A percentile compares a stretch with the other conserved stretches of the same genome.
Evolutionary conservation across 108 stramenopile species (phyloP).

Genomic region (Mediolabrus comicus): DNA sequence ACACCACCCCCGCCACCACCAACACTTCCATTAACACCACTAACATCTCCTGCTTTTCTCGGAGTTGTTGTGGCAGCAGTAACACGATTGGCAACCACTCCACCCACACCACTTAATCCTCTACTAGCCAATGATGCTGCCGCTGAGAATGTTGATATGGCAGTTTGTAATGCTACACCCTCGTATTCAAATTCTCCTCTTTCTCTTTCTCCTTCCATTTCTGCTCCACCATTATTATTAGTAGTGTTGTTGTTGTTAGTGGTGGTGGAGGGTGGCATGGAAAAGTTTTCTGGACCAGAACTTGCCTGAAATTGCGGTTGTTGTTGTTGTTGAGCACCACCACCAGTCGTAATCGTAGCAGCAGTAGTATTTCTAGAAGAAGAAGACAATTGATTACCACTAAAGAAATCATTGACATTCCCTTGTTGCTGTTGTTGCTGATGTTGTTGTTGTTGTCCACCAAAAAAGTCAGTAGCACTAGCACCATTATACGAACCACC

Average conservation of each 20-base stretch:
- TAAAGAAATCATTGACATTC: neutral
- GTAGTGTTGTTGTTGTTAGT: constrained; percentile 2
- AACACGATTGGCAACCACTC: neutral
- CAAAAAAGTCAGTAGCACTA: too few species aligned
- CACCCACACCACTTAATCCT: neutral
- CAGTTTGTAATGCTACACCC: constrained; percentile 29
- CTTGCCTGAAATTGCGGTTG: neutral
- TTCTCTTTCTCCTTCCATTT: too few species aligned
- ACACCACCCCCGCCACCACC: neutral
- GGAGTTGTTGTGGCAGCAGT: too few species aligned
- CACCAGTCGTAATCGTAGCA: too few species aligned
- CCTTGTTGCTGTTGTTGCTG: too few species aligned
- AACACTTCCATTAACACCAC: neutral
- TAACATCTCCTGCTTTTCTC: too few species aligned
- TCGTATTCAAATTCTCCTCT: constrained; percentile 20
- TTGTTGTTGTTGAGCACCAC: neutral
- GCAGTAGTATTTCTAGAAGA: too few species aligned
- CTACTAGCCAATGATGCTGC: constrained; percentile 10
- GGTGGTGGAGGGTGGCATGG: neutral
- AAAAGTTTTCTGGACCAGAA: neutral
- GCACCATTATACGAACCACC: too few species aligned
- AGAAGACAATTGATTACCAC: too few species aligned
- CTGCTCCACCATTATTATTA: too few species aligned
- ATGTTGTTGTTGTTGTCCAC: too few species aligned
- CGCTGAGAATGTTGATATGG: constrained; percentile 36